These are phyloP conservation scores for Silene conica DNA, from an alignment of 148 eudicot genomes.

Conservation along the genomic window DNA sequence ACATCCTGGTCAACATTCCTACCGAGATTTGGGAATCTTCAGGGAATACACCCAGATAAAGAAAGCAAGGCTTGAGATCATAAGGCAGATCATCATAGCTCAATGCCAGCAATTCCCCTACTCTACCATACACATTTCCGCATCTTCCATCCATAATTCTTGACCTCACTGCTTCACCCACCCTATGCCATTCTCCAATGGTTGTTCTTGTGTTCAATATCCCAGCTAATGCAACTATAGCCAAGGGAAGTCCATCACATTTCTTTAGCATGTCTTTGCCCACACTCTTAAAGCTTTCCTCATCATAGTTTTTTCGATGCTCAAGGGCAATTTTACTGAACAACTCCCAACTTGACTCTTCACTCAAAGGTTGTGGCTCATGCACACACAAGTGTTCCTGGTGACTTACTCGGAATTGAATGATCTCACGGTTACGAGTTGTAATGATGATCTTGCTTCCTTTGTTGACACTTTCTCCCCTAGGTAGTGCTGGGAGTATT, in stretches of 20 bases:
- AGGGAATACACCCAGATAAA: slow-evolving; percentile 22
- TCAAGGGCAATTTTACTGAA: slow-evolving; percentile 29
- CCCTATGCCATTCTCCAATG: slow-evolving; percentile 19
- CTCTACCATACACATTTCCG: slow-evolving; percentile 8
- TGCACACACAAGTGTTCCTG: slow-evolving; percentile 17
- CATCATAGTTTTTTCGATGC: neutral
- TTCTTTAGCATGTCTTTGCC: slow-evolving; percentile 33
- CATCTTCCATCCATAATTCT: slow-evolving; percentile 10
- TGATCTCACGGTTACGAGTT: slow-evolving; percentile 23
- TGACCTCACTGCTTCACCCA: slow-evolving; percentile 9
- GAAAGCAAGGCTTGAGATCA: slow-evolving; percentile 26
- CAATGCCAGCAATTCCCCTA: slow-evolving; percentile 18
- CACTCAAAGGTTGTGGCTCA: slow-evolving; percentile 23
- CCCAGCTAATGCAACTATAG: slow-evolving; percentile 36
- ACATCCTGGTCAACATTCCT: slow-evolving; percentile 20
- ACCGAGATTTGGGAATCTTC: slow-evolving; percentile 21
- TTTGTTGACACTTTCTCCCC: neutral
- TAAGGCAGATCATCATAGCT: slow-evolving; percentile 22
- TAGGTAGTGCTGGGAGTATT: slow-evolving; percentile 23
- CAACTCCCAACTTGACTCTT: slow-evolving; percentile 36
- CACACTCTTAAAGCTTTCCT: slow-evolving; percentile 18
- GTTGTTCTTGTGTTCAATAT: slow-evolving; percentile 15
- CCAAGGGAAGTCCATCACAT: slow-evolving; percentile 40
- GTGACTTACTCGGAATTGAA: neutral
- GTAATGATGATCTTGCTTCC: slow-evolving; percentile 39